These are phyloP conservation scores for Rubroboletus pulcherrimus DNA, from an alignment of 768 basidiomycete genomes.

Conservation along the genomic window DNA sequence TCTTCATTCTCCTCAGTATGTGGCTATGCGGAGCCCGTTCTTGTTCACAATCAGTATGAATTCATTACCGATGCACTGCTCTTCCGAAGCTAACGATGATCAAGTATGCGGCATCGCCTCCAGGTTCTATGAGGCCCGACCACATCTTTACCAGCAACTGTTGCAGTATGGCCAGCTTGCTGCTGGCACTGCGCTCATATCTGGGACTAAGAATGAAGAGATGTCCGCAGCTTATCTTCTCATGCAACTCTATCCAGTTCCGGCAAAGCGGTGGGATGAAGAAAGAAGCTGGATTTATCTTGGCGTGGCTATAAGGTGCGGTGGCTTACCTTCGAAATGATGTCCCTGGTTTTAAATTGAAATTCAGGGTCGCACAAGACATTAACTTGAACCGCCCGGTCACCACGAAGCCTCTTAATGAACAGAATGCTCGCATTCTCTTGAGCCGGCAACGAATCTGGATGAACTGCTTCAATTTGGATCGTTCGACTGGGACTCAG, in stretches of 20 bases:
- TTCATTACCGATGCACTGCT: not conserved
- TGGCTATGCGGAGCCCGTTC: slow-evolving; percentile 83
- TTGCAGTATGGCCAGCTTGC: slow-evolving; percentile 77
- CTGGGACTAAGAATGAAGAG: slow-evolving; percentile 78
- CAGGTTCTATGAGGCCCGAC: slow-evolving; percentile 68
- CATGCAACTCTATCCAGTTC: slow-evolving; percentile 72
- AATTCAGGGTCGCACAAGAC: slow-evolving; percentile 75
- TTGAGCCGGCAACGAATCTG: slow-evolving; percentile 88
- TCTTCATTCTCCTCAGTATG: slow-evolving; percentile 79
- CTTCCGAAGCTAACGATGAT: slow-evolving; percentile 6
- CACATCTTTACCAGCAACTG: slow-evolving; percentile 62
- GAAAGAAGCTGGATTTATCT: slow-evolving; percentile 89
- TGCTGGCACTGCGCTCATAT: slow-evolving; percentile 72
- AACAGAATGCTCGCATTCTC: slow-evolving; percentile 79
- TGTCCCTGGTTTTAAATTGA: slow-evolving; percentile 4
- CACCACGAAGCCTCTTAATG: slow-evolving; percentile 70
- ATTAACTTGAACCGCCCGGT: slow-evolving; percentile 81
- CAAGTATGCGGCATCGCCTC: slow-evolving; percentile 87
- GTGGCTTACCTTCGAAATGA: slow-evolving; percentile 2
- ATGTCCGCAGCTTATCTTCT: slow-evolving; percentile 81
- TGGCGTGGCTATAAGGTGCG: slow-evolving; percentile 80
- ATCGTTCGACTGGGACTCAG: slow-evolving; percentile 83
- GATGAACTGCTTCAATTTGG: slow-evolving; percentile 88
- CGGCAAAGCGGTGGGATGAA: slow-evolving; percentile 80
- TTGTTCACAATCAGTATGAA: slow-evolving; percentile 85